Conservation (phyloP, 2,329 filamentous ascomycete species). For the Penicillium vulpinum region DNA sequence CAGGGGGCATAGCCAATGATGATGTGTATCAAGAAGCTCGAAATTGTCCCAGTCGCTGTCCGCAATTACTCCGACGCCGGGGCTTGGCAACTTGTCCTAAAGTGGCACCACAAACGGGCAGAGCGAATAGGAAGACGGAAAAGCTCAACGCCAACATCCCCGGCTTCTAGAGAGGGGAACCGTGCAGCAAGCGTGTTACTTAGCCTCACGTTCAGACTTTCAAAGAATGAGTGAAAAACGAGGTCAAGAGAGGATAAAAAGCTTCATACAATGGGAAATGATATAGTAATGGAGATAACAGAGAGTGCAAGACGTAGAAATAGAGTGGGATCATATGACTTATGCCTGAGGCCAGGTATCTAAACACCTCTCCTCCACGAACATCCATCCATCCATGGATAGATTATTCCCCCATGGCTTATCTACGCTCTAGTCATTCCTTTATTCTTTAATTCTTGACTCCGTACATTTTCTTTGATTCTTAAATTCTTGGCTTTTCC, state of each 20-base stretch:
- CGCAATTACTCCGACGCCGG: background rate
- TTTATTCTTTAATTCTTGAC: background rate
- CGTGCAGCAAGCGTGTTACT: background rate
- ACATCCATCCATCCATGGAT: too few species aligned
- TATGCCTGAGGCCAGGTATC: slow-evolving; percentile 1
- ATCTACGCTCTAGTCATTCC: slow-evolving; percentile 3
- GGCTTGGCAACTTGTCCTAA: slow-evolving; percentile 7
- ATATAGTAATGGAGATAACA: background rate
- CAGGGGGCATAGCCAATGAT: background rate
- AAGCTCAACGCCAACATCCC: background rate
- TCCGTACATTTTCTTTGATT: background rate
- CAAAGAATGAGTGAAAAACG: background rate
- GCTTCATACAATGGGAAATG: background rate
- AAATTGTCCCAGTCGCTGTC: background rate
- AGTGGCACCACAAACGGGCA: background rate
- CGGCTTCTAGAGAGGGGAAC: slow-evolving; percentile 3
- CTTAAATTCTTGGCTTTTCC: slow-evolving; percentile 1
- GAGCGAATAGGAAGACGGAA: background rate
- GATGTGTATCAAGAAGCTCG: background rate
- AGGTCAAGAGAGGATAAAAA: background rate
- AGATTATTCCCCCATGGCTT: background rate
- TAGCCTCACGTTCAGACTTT: background rate
- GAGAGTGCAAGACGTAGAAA: background rate
- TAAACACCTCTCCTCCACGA: background rate
- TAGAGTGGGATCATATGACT: slow-evolving; percentile 5